A percentile compares a stretch with the other conserved stretches of the same genome.
These are phyloP conservation scores for Botrytis fabae DNA, from an alignment of 2,329 filamentous ascomycete species.

Conservation along the genomic window DNA sequence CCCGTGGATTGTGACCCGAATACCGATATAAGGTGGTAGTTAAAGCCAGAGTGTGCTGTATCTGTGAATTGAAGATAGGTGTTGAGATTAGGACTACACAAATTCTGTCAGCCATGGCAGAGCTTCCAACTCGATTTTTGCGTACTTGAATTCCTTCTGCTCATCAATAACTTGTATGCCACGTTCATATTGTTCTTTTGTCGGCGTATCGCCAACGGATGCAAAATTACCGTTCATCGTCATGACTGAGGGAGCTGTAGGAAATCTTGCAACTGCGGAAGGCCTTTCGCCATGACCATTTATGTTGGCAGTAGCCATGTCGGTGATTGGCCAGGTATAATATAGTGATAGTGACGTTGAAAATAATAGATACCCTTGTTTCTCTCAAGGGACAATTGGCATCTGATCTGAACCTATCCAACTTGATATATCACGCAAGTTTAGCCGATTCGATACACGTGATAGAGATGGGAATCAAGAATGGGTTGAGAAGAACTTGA, in stretches of 20 bases:
- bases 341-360: constrained; percentile 13
- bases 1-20: constrained; percentile 98
- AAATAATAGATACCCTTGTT: constrained; percentile 18
- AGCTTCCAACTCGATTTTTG: constrained; percentile 10
- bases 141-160: constrained; percentile 95
- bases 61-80: constrained; percentile 79
- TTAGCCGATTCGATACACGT: constrained; percentile 11
- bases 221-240: constrained; percentile 81
- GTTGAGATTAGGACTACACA: constrained; percentile 68
- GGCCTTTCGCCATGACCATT: constrained; percentile 36
- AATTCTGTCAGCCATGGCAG: constrained; percentile 28
- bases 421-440: background rate
- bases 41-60: constrained; percentile 88
- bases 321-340: constrained; percentile 20
- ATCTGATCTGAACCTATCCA: constrained; percentile 20
- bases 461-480: background rate
- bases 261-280: constrained; percentile 36
- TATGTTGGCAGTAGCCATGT: constrained; percentile 34
- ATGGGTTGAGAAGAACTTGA: background rate
- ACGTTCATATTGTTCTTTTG: constrained; percentile 74
- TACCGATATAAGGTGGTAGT: constrained; percentile 98
- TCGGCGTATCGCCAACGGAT: constrained; percentile 65
- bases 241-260: constrained; percentile 41
- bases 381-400: constrained; percentile 19
- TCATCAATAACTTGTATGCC: constrained; percentile 97